A percentile compares a stretch with the other conserved stretches of the same genome.
Evolutionary conservation across 2,329 filamentous ascomycete species (phyloP).

Genomic region (Polytolypa hystricis): DNA sequence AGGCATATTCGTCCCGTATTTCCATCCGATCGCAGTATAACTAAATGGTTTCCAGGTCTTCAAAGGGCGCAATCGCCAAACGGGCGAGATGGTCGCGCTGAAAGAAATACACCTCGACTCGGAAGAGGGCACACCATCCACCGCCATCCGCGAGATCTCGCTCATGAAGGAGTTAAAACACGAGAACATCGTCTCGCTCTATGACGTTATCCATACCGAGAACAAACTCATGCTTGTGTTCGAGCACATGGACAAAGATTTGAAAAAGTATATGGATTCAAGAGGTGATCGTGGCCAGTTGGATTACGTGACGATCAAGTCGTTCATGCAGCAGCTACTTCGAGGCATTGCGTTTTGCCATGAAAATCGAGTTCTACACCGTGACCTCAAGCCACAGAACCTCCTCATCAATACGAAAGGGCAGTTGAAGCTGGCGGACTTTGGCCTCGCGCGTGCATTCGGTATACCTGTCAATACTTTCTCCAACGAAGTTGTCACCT

Average conservation of each 20-base stretch:
- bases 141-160: slow-evolving; percentile 95
- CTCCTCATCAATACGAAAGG: slow-evolving; percentile 89
- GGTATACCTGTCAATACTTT: slow-evolving; percentile 97
- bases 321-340: slow-evolving; percentile 96
- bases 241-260: slow-evolving; percentile 95
- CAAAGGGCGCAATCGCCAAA: slow-evolving; percentile 95
- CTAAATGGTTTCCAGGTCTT: slow-evolving; percentile 61
- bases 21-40: background rate
- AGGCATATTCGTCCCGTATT: slow-evolving; percentile 13
- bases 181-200: slow-evolving; percentile 91
- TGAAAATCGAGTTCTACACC: slow-evolving; percentile 89
- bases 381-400: slow-evolving; percentile 93
- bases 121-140: slow-evolving; percentile 94
- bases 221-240: slow-evolving; percentile 99
- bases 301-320: slow-evolving; percentile 86
- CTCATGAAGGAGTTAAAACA: slow-evolving; percentile 99
- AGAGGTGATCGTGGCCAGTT: slow-evolving; percentile 80
- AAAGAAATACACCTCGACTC: slow-evolving; percentile 99
- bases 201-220: slow-evolving; percentile 98
- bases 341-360: slow-evolving; percentile 97
- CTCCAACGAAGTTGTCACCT: slow-evolving; percentile 91
- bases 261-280: slow-evolving; percentile 98
- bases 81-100: slow-evolving; percentile 87
- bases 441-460: slow-evolving; percentile 86
- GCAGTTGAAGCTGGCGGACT: slow-evolving; percentile 84